Conservation (phyloP, 1,284 basidiomycete genomes). For the Puccinia sorghi region DNA sequence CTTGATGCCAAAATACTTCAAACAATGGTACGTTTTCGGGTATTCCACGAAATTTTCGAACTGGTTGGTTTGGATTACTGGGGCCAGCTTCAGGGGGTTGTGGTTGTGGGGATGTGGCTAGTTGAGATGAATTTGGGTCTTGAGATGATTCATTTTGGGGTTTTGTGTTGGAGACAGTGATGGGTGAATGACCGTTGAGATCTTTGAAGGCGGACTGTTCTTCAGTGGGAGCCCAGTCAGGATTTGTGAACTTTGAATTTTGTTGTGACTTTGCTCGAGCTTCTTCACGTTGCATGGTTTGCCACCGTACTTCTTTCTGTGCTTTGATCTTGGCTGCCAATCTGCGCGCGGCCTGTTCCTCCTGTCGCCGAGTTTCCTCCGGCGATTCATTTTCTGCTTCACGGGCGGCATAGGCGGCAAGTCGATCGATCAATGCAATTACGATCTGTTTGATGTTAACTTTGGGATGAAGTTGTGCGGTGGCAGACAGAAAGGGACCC, state of each 20-base stretch:
- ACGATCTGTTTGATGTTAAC: constrained; percentile 97
- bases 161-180: not conserved
- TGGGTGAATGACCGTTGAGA: constrained; percentile 42
- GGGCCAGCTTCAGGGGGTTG: constrained; percentile 37
- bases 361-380: constrained; percentile 82
- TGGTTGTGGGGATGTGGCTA: not conserved
- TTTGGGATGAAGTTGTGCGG: constrained; percentile 87
- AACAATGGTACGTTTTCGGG: constrained; percentile 89
- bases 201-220: constrained; percentile 39
- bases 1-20: constrained; percentile 96
- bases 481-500: constrained; percentile 86
- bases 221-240: constrained; percentile 56
- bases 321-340: constrained; percentile 78
- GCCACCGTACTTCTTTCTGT: constrained; percentile 67
- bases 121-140: not conserved
- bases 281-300: constrained; percentile 60
- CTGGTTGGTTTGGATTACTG: constrained; percentile 49
- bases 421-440: constrained; percentile 89
- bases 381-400: constrained; percentile 91
- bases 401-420: constrained; percentile 86
- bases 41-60: constrained; percentile 74
- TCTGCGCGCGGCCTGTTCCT: constrained; percentile 81
- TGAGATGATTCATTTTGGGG: constrained; percentile 50
- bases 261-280: constrained; percentile 54
- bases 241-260: constrained; percentile 55